These are phyloP conservation scores for Xylaria sp. DNA, from an alignment of 2,329 filamentous ascomycete genomes.

Conservation along the genomic window DNA sequence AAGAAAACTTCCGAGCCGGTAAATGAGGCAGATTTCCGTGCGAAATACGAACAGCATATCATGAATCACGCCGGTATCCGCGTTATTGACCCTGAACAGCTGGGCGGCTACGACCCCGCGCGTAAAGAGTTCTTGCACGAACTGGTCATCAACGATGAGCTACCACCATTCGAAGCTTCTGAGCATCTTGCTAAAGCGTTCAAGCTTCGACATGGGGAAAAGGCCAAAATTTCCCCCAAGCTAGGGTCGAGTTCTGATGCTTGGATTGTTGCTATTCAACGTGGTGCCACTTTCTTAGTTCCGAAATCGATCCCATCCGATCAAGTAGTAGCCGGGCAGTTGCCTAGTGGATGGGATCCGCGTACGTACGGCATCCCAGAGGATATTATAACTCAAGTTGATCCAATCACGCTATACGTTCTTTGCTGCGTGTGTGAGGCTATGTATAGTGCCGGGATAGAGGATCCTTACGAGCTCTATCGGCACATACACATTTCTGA, in stretches of 20 bases:
- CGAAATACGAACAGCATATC: not conserved
- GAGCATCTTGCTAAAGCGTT: not conserved
- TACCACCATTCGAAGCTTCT: not conserved
- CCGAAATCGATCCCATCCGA: not conserved
- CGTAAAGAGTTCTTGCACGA: not conserved
- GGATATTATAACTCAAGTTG: conserved; percentile 96
- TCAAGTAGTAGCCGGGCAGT: conserved; percentile 79
- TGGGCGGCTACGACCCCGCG: not conserved
- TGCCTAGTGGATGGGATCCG: conserved; percentile 96
- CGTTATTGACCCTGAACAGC: not conserved
- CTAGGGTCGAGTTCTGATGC: no score
- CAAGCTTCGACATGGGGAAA: not conserved
- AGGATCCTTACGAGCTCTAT: conserved; percentile 99
- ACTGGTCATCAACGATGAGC: not conserved
- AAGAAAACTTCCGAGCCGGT: not conserved
- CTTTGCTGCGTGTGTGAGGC: conserved; percentile 92
- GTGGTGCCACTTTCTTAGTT: not conserved
- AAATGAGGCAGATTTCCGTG: not conserved
- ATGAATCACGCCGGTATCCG: not conserved
- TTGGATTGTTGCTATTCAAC: no score
- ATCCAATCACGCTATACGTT: conserved; percentile 93
- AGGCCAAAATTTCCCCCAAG: not conserved
- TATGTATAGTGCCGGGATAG: conserved; percentile 89
- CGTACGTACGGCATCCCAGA: conserved; percentile 95
- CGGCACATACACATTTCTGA: conserved; percentile 98